These are phyloP conservation scores for Chlamydomonas incerta DNA, from an alignment of 139 green algal genomes.

Conservation along the genomic window DNA sequence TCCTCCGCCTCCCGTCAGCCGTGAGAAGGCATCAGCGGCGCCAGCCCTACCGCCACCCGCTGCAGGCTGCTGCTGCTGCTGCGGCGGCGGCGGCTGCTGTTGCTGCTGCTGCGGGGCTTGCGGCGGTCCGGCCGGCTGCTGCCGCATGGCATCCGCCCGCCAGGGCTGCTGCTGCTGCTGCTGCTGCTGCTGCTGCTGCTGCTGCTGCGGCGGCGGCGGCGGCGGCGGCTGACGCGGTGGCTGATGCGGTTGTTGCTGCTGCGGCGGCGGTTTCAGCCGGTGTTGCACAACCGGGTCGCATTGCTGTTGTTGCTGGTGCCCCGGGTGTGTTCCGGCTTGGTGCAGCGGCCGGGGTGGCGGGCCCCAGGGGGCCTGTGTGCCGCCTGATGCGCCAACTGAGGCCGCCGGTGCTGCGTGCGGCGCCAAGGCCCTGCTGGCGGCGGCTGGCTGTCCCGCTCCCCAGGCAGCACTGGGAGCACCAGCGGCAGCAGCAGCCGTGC, in stretches of 20 bases:
- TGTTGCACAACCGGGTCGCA: neutral
- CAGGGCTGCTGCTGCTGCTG: neutral
- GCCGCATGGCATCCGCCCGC: no score
- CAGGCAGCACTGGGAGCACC: no score
- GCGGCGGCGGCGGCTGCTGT: neutral
- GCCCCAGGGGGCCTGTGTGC: no score
- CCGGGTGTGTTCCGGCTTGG: neutral
- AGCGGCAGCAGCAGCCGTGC: no score
- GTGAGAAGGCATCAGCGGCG: neutral
- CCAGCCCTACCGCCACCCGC: neutral
- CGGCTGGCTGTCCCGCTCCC: no score
- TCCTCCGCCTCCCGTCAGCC: neutral
- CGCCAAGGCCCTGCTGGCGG: no score
- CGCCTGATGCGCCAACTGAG: no score
- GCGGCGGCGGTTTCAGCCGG: no score
- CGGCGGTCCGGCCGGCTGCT: no score
- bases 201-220: neutral
- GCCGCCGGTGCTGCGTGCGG: no score
- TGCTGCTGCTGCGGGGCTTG: neutral
- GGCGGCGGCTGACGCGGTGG: no score
- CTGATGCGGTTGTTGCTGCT: neutral
- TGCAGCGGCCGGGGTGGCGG: no score
- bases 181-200: neutral
- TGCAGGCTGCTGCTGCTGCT: neutral
- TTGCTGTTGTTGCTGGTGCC: neutral